Percentiles rank a stretch among this genome's conserved stretches.
Evolutionary conservation across 352 stramenopile species (phyloP).

Genomic region (Phytopythium chamaehyphon): DNA sequence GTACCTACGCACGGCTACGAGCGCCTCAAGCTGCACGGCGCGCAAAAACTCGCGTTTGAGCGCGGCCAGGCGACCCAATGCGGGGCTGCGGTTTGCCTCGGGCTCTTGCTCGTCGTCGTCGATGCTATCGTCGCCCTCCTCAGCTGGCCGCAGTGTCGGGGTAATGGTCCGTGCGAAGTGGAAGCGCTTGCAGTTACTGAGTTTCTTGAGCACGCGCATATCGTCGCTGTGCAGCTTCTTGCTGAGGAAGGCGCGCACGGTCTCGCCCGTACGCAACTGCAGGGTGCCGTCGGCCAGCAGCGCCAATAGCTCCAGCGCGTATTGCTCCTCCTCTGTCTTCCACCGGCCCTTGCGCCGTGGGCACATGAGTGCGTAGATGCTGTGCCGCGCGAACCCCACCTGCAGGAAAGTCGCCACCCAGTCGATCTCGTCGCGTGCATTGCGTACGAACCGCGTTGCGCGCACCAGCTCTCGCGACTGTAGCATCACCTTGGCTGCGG

Average conservation of each 20-base stretch:
- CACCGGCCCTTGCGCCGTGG: slow-evolving; percentile 67
- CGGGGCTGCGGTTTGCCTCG: slow-evolving; percentile 2
- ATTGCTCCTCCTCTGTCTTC: slow-evolving; percentile 72
- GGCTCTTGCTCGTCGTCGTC: neutral
- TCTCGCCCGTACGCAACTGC: slow-evolving; percentile 55
- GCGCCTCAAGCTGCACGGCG: slow-evolving; percentile 69
- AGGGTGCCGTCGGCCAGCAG: slow-evolving; percentile 65
- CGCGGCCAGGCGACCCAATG: slow-evolving; percentile 37
- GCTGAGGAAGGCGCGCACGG: slow-evolving; percentile 64
- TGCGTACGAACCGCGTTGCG: slow-evolving; percentile 56
- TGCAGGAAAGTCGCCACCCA: slow-evolving; percentile 75
- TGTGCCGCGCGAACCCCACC: slow-evolving; percentile 62
- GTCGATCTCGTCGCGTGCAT: slow-evolving; percentile 74
- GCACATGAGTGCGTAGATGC: slow-evolving; percentile 77
- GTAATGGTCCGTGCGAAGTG: slow-evolving; percentile 42
- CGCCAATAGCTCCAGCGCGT: slow-evolving; percentile 60
- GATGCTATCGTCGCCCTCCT: neutral
- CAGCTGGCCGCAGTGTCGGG: neutral
- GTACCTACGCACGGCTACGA: slow-evolving; percentile 72
- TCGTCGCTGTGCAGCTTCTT: slow-evolving; percentile 79
- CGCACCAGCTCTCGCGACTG: slow-evolving; percentile 67
- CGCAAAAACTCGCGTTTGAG: slow-evolving; percentile 69
- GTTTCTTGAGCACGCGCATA: slow-evolving; percentile 83
- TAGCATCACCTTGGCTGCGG: slow-evolving; percentile 14
- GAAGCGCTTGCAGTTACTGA: slow-evolving; percentile 81